Percentiles rank a stretch among this genome's conserved stretches.
Evolutionary conservation across 208 protist species (phyloP).

Genomic region (Trypanosoma congolense): DNA sequence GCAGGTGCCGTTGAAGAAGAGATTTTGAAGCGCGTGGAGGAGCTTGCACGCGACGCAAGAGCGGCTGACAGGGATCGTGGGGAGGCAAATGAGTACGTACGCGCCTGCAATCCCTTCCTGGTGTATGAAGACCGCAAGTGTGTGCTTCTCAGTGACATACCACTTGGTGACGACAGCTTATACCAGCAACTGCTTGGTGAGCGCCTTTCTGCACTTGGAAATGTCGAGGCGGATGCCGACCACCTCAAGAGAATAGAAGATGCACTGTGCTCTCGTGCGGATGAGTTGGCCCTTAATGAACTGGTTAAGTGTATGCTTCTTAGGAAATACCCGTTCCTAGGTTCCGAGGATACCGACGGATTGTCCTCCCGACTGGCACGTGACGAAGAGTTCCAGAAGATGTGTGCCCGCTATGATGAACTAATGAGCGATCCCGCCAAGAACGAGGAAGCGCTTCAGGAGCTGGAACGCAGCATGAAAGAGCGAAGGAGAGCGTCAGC

Average conservation of each 20-base stretch:
- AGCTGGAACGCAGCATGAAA: constrained; percentile 22
- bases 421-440: constrained; percentile 21
- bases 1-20: background rate
- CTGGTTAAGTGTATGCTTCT: constrained; percentile 19
- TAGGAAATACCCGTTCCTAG: constrained; percentile 9
- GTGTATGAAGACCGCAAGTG: constrained; percentile 6
- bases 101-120: constrained; percentile 4
- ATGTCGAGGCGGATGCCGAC: constrained; percentile 1
- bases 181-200: constrained; percentile 3
- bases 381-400: constrained; percentile 17
- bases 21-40: constrained; percentile 1
- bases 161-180: background rate
- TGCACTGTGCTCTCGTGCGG: constrained; percentile 25
- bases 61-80: background rate
- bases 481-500: background rate
- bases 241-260: background rate
- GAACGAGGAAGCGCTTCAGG: constrained; percentile 19
- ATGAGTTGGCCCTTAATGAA: constrained; percentile 24
- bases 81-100: constrained; percentile 4
- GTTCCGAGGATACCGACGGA: constrained; percentile 16
- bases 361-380: background rate
- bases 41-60: constrained; percentile 1
- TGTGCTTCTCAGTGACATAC: constrained; percentile 6
- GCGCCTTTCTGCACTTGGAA: constrained; percentile 2
- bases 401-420: constrained; percentile 15